Evolutionary conservation across 1,139 yeast species (phyloP).

Genomic region (Sugiyamaella novakii): DNA sequence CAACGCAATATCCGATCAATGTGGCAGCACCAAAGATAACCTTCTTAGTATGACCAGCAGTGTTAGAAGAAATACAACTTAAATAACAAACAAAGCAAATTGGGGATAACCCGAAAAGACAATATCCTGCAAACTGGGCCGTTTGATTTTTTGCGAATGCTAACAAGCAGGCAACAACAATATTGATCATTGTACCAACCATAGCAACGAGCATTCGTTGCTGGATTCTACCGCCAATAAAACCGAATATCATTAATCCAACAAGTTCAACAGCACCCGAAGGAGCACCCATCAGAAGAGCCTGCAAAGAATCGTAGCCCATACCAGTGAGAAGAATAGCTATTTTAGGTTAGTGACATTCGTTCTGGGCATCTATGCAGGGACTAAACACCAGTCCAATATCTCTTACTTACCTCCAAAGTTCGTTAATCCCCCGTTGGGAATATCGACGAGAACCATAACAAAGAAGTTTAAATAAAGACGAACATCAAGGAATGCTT

Average conservation of each 20-base stretch:
- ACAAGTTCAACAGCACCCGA: constrained; percentile 43
- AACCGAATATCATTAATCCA: constrained; percentile 36
- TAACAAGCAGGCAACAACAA: constrained; percentile 47
- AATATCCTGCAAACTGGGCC: constrained; percentile 47
- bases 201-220: constrained; percentile 47
- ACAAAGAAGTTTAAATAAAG: constrained; percentile 53
- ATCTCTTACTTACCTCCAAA: constrained; percentile 44
- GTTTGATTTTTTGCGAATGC: constrained; percentile 47
- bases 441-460: constrained; percentile 49
- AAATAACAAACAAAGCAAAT: constrained; percentile 53
- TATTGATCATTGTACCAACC: constrained; percentile 41
- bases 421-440: constrained; percentile 57
- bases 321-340: constrained; percentile 44
- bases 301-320: constrained; percentile 45
- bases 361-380: no score
- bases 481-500: constrained; percentile 46
- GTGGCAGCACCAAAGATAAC: constrained; percentile 49
- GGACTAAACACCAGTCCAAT: no score
- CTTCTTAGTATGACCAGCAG: constrained; percentile 65
- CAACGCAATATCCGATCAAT: constrained; percentile 60
- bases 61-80: constrained; percentile 54
- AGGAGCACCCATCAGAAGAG: constrained; percentile 48
- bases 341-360: constrained; percentile 9
- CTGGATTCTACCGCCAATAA: constrained; percentile 33
- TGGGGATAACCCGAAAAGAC: constrained; percentile 43